Conservation (phyloP, 1,139 yeast genomes). For the Wickerhamomyces sp. region DNA sequence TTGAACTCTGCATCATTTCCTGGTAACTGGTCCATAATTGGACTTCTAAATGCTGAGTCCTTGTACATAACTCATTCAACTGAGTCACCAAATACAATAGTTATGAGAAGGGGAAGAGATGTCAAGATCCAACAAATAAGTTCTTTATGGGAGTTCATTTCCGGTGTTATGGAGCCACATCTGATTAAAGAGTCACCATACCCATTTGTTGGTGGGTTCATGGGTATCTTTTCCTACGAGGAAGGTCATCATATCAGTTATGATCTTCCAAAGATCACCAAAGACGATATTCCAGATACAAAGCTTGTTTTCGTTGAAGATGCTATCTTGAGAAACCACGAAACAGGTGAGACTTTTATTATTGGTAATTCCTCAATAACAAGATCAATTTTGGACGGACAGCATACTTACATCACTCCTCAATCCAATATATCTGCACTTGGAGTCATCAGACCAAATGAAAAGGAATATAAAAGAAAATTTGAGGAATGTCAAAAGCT, state of each 20-base stretch:
- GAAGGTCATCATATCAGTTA: conserved; percentile 52
- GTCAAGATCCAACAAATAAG: conserved; percentile 1
- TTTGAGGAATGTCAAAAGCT: conserved; percentile 64
- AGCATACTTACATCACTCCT: background rate
- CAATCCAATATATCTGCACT: conserved; percentile 19
- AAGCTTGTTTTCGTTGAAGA: conserved; percentile 71
- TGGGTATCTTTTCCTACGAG: conserved; percentile 86
- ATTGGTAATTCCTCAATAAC: conserved; percentile 37
- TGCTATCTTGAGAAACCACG: conserved; percentile 37
- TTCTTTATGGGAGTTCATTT: conserved; percentile 45
- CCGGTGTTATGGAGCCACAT: conserved; percentile 39
- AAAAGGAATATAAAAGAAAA: conserved; percentile 46
- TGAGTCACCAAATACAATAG: conserved; percentile 17
- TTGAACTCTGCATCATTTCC: conserved; percentile 75
- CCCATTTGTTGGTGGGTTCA: conserved; percentile 85
- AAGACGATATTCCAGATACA: conserved; percentile 53
- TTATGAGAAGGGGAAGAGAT: conserved; percentile 4
- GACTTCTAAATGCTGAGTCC: conserved; percentile 56
- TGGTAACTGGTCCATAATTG: conserved; percentile 86
- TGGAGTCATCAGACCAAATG: conserved; percentile 47
- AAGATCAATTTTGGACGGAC: background rate
- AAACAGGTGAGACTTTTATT: conserved; percentile 43
- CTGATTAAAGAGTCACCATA: conserved; percentile 29
- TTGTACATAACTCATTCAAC: conserved; percentile 57
- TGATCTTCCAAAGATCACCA: conserved; percentile 32